Base-by-base conservation (phyloP, 768 basidiomycete genomes). In the Leccinum aurantiacum region DNA sequence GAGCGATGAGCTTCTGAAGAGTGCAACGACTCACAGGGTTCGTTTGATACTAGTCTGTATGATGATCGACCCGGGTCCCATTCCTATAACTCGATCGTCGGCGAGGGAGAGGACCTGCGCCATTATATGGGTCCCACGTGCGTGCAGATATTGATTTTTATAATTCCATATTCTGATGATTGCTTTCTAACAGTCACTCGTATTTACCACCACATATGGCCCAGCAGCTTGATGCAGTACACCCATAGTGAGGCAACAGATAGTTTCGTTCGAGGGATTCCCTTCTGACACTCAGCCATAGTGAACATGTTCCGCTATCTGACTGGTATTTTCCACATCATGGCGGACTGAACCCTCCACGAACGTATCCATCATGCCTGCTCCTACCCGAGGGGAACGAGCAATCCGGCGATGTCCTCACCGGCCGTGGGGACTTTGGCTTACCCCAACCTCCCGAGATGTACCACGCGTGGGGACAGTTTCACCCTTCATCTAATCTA, bases 181-280 rank as follows among this genome's bases (percentile, higher is more conserved):
- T 35, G 6, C 14, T 37, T 6, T 24, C 15, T 10, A 1, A 22
- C 24, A 70, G 66, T 37, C 48, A 56, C 53, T 15, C 60, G 17
- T 54, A 51, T 25, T 27, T 46, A 22, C 33, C 6, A 29, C 38
- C 38, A 53, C 37, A 37, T 41, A 48, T 14, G 27, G 46, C 46
- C 11, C 35, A 58, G 3, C 46, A 3, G 31, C 17, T 54, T 46
- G 54, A 59, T 54, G 49, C 41, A 24, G 19, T 27, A 14, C 38
- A 60, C 11, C 14, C 35, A n/a, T 35, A 49, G 69, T 70, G 33
- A 68, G 68, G 6, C 10, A 8, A 15, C 19, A 15, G n/a, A 41
- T 38, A 19, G 9, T 3, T 38, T 53, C 48, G 11, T 22, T 22
- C 14, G 25, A n/a, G 17, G 25, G 0, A 2, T 8, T 3, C 24